Percentiles rank a stretch among this genome's conserved stretches.
These are phyloP conservation scores for Vaccinium corymbosum DNA, from an alignment of 148 eudicot species.

Conservation along the genomic window DNA sequence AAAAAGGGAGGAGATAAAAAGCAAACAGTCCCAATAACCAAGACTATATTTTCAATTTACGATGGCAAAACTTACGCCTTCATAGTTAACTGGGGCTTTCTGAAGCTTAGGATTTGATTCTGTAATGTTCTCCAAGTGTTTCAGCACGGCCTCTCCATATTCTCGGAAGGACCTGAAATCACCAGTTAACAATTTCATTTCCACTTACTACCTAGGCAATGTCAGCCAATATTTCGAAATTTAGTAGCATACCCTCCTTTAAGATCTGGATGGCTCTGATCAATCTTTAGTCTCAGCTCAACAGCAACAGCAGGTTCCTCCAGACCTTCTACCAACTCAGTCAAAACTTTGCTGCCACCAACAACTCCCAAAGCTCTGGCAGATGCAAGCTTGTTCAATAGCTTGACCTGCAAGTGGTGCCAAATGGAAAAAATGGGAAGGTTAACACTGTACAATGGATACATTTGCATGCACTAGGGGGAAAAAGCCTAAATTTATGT, in stretches of 20 bases:
- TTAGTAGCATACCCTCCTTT: constrained; percentile 75
- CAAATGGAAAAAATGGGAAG: not conserved
- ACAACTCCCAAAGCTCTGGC: constrained; percentile 68
- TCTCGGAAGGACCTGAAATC: constrained; percentile 75
- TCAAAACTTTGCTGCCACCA: constrained; percentile 87
- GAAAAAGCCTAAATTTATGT: not conserved
- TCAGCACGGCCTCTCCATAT: constrained; percentile 83
- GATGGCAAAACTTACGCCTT: constrained; percentile 69
- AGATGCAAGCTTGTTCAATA: constrained; percentile 91
- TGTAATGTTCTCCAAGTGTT: constrained; percentile 59
- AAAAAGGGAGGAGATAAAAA: not conserved
- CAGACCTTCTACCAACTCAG: constrained; percentile 75
- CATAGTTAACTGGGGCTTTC: constrained; percentile 87
- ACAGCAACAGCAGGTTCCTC: constrained; percentile 75
- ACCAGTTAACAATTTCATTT: constrained; percentile 18
- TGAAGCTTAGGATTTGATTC: constrained; percentile 67
- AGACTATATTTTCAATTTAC: not conserved
- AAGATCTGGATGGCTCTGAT: constrained; percentile 73
- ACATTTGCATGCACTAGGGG: not conserved
- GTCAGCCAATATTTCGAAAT: constrained; percentile 11
- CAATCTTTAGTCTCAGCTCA: constrained; percentile 83
- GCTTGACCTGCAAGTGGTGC: constrained; percentile 64
- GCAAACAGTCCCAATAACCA: not conserved
- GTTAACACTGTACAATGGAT: not conserved
- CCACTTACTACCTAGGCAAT: not conserved